Conservation (phyloP, 441 rosid species). For the Populus hybrid region DNA sequence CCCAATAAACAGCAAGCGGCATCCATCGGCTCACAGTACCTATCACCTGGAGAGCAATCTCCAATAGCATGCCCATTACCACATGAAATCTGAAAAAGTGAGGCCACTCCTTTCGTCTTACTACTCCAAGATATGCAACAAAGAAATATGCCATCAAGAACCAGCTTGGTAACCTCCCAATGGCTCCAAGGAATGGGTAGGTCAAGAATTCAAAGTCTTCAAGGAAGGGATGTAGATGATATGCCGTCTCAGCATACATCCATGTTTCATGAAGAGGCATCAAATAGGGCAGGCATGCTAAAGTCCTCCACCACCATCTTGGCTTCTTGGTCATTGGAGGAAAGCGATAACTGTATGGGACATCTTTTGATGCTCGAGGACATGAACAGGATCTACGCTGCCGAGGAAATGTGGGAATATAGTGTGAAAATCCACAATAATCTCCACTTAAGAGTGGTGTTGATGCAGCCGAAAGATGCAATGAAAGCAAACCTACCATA, state of each 20-base stretch:
- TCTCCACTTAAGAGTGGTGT: slow-evolving; percentile 50
- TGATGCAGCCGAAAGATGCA: slow-evolving; percentile 49
- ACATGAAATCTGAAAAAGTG: slow-evolving; percentile 86
- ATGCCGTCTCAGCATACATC: slow-evolving; percentile 96
- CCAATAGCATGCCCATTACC: slow-evolving; percentile 73
- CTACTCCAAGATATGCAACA: slow-evolving; percentile 67
- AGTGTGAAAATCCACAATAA: slow-evolving; percentile 33
- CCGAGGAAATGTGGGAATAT: slow-evolving; percentile 39
- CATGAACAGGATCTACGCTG: slow-evolving; percentile 24
- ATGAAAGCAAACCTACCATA: slow-evolving; percentile 31
- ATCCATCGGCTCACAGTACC: slow-evolving; percentile 72
- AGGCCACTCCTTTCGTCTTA: slow-evolving; percentile 86
- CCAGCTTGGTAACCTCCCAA: slow-evolving; percentile 69
- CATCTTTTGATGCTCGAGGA: slow-evolving; percentile 70
- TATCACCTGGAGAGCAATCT: slow-evolving; percentile 70
- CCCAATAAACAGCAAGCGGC: slow-evolving; percentile 72
- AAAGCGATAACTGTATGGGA: slow-evolving; percentile 54
- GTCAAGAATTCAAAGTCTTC: slow-evolving; percentile 68
- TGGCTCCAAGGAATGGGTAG: slow-evolving; percentile 68
- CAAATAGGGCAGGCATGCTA: slow-evolving; percentile 79
- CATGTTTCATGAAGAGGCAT: slow-evolving; percentile 93
- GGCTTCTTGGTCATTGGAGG: slow-evolving; percentile 91
- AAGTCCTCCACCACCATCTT: slow-evolving; percentile 82
- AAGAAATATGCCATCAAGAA: slow-evolving; percentile 76
- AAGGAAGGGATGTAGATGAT: slow-evolving; percentile 68